Base-by-base conservation (phyloP, 352 stramenopile species). In the Phytopythium delawarense region DNA sequence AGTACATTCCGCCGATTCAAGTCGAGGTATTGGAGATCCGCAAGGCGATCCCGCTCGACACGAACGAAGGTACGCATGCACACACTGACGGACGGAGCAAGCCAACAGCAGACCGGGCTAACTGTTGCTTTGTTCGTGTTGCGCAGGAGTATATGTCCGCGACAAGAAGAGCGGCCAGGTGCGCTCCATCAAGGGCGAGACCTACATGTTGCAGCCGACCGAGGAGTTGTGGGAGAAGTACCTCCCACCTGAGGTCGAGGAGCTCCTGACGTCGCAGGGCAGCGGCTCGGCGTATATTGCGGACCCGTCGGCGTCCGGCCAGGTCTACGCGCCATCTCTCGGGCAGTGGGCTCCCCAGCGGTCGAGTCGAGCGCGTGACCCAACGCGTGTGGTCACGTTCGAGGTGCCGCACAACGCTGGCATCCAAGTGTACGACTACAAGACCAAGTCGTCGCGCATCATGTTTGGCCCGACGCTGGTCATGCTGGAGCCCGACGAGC, bases 381-480 rank as follows among this genome's bases (percentile, higher is more conserved):
- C 72, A 0, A 92, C 82, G 30, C 73, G 80, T 6, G 73, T 93
- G 18, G 84, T 93, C 9, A 89, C 76, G 6, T 93, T 93, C 44
- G 80, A 92, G 66, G 84, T 93, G 23, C 82, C 84, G 3, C 84
- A 93, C 72, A 93, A 93, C 23, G 80, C 81, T 16, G 84, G 81
- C 23, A 86, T 93, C 4, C 84, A 93, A 65, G 79, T 93, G 11
- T 93, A 93, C 63, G 82, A 93, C 71, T 93, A 91, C 72, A 90
- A 89, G 65, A 90, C 81, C 45, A 91, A 81, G 25, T 88, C 76
- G 35, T 91, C 81, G 2, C 81, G 84, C 34, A 93, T 93, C 42
- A 70, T 91, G 59, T 93, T 93, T 66, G 84, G 84, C 0, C 84
- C 84, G 23, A 91, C 81, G 7, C 66, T 93, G 0, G 82, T 91